Conservation (phyloP, 768 basidiomycete genomes). For the Rhodotorula paludigena region DNA sequence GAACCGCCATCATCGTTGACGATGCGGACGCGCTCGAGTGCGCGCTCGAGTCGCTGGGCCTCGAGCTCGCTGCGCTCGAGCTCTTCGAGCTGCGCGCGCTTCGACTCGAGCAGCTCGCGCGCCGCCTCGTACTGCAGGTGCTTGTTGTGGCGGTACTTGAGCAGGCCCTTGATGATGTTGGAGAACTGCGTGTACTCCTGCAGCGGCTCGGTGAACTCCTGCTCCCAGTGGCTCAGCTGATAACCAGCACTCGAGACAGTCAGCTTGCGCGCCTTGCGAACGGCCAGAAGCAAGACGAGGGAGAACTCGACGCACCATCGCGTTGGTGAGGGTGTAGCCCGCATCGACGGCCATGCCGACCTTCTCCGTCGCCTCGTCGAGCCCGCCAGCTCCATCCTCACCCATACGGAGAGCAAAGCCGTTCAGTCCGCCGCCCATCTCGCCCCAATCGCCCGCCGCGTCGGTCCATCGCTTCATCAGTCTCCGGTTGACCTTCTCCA, state of each 20-base stretch:
- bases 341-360: conserved; percentile 94
- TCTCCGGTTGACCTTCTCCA: conserved; percentile 94
- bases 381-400: conserved; percentile 57
- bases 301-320: conserved; percentile 58
- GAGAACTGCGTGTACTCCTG: conserved; percentile 96
- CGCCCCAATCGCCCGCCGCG: conserved; percentile 46
- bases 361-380: conserved; percentile 86
- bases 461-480: conserved; percentile 92
- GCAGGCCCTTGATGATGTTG: conserved; percentile 84
- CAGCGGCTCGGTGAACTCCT: conserved; percentile 90
- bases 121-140: conserved; percentile 98
- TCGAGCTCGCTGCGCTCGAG: conserved; percentile 89
- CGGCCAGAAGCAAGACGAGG: too few relatives aligned
- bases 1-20: conserved; percentile 33
- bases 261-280: too few relatives aligned
- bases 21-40: conserved; percentile 54
- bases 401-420: conserved; percentile 60
- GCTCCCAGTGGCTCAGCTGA: conserved; percentile 87
- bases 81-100: conserved; percentile 76
- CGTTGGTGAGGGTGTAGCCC: conserved; percentile 86
- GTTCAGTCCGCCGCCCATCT: conserved; percentile 42
- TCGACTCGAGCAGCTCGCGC: conserved; percentile 76
- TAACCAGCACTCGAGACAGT: background rate
- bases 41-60: conserved; percentile 80
- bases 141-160: conserved; percentile 94